These are phyloP conservation scores for Rhynchospora breviuscula DNA, from an alignment of 176 grass and related monocot genomes.

Conservation along the genomic window DNA sequence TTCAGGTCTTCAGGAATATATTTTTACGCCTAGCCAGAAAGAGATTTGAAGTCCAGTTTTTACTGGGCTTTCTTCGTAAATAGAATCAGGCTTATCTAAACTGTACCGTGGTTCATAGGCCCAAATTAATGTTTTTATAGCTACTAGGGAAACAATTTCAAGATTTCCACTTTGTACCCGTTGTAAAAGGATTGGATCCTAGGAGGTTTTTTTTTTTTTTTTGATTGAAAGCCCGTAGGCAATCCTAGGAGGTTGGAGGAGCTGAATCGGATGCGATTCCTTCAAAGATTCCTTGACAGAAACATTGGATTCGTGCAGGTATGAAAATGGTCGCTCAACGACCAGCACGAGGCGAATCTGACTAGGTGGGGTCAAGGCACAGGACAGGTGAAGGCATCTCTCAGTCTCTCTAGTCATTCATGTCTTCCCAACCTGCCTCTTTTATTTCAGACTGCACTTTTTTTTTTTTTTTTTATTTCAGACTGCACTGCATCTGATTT, in stretches of 20 bases:
- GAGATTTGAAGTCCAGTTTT: neutral
- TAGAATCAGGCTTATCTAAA: neutral
- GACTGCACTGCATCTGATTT: neutral
- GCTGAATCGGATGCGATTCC: neutral
- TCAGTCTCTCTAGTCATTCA: conserved; percentile 10
- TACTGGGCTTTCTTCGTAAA: no score
- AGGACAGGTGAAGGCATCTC: neutral
- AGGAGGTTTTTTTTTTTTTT: no score
- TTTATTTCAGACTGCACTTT: neutral
- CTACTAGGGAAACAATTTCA: neutral
- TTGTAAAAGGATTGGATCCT: neutral
- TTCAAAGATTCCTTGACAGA: neutral
- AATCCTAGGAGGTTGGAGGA: neutral
- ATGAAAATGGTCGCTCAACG: neutral
- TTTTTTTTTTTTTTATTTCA: neutral
- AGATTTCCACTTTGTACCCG: neutral
- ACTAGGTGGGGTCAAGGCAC: neutral
- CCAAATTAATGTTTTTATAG: neutral
- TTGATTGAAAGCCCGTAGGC: no score
- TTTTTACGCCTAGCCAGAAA: neutral
- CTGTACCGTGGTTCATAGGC: neutral
- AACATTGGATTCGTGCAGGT: neutral
- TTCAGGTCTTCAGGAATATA: neutral
- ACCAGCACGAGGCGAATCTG: neutral
- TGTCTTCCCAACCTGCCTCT: neutral